phyloP scores from a whole-genome alignment of 179 eudicot genomes.

The Nepenthes alata region DNA sequence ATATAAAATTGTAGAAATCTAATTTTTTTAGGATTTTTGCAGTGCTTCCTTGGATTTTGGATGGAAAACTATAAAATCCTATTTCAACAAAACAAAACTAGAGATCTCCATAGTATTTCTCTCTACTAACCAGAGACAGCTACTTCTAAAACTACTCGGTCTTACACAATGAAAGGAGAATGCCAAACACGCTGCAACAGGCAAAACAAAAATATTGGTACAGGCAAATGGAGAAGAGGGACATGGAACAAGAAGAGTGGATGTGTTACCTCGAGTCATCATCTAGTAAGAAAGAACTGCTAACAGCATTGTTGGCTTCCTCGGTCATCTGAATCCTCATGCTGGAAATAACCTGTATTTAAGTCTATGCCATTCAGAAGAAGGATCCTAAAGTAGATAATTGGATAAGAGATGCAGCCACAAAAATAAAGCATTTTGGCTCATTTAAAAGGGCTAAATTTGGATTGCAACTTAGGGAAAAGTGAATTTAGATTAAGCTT shows the following conservation, averaged over 20 bases:
- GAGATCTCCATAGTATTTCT: too few relatives aligned
- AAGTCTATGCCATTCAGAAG: too few relatives aligned
- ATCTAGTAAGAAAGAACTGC: slow-evolving; percentile 87
- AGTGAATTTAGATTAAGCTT: slow-evolving; percentile 19
- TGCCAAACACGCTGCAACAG: neutral
- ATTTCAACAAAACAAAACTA: too few relatives aligned
- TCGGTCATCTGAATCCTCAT: slow-evolving; percentile 95
- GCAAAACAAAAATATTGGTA: neutral
- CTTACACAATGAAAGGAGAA: neutral
- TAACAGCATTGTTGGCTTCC: slow-evolving; percentile 75
- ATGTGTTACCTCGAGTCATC: slow-evolving; percentile 80
- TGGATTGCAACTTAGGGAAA: neutral
- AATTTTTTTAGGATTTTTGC: too few relatives aligned
- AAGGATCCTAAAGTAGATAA: neutral
- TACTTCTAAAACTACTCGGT: too few relatives aligned
- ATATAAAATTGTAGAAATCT: too few relatives aligned
- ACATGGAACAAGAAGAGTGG: neutral
- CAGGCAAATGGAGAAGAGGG: neutral
- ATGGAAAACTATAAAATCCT: too few relatives aligned
- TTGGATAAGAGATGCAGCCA: neutral
- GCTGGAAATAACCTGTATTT: slow-evolving; percentile 71
- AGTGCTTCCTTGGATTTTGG: too few relatives aligned
- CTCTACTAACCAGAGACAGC: too few relatives aligned
- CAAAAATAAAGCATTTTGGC: too few relatives aligned
- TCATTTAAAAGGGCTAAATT: too few relatives aligned